A percentile compares a stretch with the other conserved stretches of the same genome.
Conservation (phyloP, 805 yeast genomes). For the Saturnispora galanensis region DNA sequence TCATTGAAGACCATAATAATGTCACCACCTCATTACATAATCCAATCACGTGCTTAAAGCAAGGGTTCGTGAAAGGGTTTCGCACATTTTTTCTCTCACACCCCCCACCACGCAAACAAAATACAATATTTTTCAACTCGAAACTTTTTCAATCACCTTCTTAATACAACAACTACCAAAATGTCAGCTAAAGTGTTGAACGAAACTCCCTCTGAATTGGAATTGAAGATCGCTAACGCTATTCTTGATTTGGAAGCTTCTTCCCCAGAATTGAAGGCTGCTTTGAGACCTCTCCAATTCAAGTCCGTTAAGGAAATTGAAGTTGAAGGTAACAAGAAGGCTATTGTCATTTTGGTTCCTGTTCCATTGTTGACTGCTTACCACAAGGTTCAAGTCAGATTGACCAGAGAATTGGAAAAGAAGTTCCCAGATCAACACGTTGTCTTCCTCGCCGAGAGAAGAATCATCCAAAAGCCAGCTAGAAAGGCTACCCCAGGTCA, state of each 20-base stretch:
- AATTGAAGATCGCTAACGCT: slow-evolving; percentile 99
- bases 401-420: slow-evolving; percentile 99
- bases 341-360: slow-evolving; percentile 96
- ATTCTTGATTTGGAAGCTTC: slow-evolving; percentile 88
- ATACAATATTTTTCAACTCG: background rate
- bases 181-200: slow-evolving; percentile 98
- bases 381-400: slow-evolving; percentile 96
- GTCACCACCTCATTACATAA: background rate
- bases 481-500: slow-evolving; percentile 89
- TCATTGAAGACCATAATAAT: background rate
- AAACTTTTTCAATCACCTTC: background rate
- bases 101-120: slow-evolving; percentile 3
- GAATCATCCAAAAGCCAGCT: slow-evolving; percentile 98
- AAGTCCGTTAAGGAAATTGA: slow-evolving; percentile 97
- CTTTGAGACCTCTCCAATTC: slow-evolving; percentile 97
- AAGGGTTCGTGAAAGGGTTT: slow-evolving; percentile 7
- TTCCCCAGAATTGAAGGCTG: slow-evolving; percentile 88
- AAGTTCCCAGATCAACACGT: slow-evolving; percentile 99
- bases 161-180: slow-evolving; percentile 17
- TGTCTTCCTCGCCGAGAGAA: slow-evolving; percentile 98
- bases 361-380: slow-evolving; percentile 84
- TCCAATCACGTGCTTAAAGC: slow-evolving; percentile 8
- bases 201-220: slow-evolving; percentile 95
- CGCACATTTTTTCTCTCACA: background rate
- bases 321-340: slow-evolving; percentile 97